Conservation (phyloP, 164 flowering plant species). For the Platanus orientalis region DNA sequence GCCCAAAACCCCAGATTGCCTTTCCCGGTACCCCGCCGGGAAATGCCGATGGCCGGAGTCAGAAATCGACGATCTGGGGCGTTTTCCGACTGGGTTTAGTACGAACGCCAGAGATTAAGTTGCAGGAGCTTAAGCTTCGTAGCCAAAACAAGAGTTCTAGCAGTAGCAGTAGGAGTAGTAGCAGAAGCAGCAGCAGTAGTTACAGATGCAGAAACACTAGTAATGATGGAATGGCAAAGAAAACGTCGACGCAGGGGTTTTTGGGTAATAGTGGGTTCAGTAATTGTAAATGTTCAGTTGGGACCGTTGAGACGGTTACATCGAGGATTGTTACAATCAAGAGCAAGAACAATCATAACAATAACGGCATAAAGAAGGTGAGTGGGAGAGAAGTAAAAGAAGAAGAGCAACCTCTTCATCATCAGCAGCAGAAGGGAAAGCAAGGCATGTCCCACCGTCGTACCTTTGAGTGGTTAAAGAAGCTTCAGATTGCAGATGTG, state of each 20-base stretch:
- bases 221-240: conserved; percentile 6
- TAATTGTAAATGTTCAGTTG: conserved; percentile 52
- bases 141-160: conserved; percentile 17
- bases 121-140: conserved; percentile 39
- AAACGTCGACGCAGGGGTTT: conserved; percentile 10
- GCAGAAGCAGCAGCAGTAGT: conserved; percentile 16
- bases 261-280: conserved; percentile 12
- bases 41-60: conserved; percentile 5
- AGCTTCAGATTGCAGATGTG: conserved; percentile 46
- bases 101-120: conserved; percentile 54
- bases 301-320: conserved; percentile 37
- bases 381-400: conserved; percentile 10
- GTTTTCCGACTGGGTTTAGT: conserved; percentile 53
- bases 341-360: conserved; percentile 7
- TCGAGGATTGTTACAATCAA: conserved; percentile 21
- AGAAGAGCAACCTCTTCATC: conserved; percentile 11
- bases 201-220: background rate
- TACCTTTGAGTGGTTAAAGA: conserved; percentile 78
- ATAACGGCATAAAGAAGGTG: background rate
- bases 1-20: conserved; percentile 55
- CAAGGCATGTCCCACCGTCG: conserved; percentile 46
- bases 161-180: conserved; percentile 32
- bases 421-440: conserved; percentile 28
- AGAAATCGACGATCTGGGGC: conserved; percentile 47
- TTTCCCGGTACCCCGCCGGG: conserved; percentile 9